Evolutionary conservation across 1,139 yeast species (phyloP), one percentile per base, ranked within the genome.

Genomic region (Scheffersomyces titani): DNA sequence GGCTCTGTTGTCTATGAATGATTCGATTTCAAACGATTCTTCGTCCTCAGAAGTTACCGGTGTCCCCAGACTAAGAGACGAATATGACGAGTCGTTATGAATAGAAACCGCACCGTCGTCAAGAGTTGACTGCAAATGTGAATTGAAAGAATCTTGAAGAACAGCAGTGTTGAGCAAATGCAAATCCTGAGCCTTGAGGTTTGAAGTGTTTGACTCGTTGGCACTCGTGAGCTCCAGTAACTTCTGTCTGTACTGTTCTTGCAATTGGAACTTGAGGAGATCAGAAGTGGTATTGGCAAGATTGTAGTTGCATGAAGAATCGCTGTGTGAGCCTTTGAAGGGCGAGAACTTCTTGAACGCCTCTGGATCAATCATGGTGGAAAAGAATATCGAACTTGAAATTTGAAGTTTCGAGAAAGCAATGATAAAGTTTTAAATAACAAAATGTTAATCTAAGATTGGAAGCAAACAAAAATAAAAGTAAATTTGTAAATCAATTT

Each of bases 201-300:
- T 44, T 48, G 36, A 52, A 55, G 20, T 56, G 58, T 20, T 20
- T 51, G 46, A 47, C 24, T 20, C 52, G 45, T 55, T 62, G 20
- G 52, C 55, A 52, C 51, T 59, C 9, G 51, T 64, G 52, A 73
- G 61, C 47, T 73, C 78, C 44, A 61, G 62, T 52, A 74, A 52
- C 52, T 71, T 72, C 52, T 61, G 63, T 49, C 80, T 67, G 58
- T 74, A 70, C 60, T 78, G 81, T 59, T 80, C 81, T 62, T 77
- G 81, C 48, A 80, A 70, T 63, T 79, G 83, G 57, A 78, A 79
- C 63, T 78, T 78, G 57, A 80, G 72, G 40, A 79, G 68, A 3
- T 80, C 83, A 0, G 80, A 76, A 1, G 83, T 78, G 36, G 81
- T 76, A 56, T 77, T 76, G 57, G 68, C 58, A 51, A 76, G 64